Percentiles rank a stretch among this genome's conserved stretches.
Evolutionary conservation across 2,329 filamentous ascomycete species (phyloP).

Genomic region (Monilinia aucupariae): DNA sequence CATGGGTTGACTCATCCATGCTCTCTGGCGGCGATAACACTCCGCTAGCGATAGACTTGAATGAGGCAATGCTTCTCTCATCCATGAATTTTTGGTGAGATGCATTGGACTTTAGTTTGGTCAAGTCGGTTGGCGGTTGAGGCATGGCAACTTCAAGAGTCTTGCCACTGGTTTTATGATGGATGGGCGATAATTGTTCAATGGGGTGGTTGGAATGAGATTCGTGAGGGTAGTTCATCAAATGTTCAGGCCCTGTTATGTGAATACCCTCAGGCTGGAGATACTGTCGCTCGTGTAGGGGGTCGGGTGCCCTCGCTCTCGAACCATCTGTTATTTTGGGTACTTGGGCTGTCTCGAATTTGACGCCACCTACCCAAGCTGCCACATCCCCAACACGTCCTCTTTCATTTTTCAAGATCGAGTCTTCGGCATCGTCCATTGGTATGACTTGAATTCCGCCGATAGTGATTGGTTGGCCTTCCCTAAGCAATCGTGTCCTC

Average conservation of each 20-base stretch:
- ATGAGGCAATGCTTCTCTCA: conserved; percentile 12
- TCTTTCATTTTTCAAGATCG: not conserved
- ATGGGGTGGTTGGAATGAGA: not conserved
- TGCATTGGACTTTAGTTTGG: conserved; percentile 11
- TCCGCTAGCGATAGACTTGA: conserved; percentile 9
- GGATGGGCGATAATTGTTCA: not conserved
- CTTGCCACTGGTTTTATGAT: not conserved
- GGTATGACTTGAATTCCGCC: conserved; percentile 94
- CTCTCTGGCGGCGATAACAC: conserved; percentile 6
- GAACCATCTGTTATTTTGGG: conserved; percentile 3
- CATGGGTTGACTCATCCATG: conserved; percentile 5
- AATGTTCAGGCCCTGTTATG: not conserved
- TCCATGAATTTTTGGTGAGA: not conserved
- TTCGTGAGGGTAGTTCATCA: not conserved
- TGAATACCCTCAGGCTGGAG: not conserved
- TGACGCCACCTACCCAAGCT: conserved; percentile 14
- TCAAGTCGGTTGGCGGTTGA: conserved; percentile 1
- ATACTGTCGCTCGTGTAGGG: not conserved
- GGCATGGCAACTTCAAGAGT: conserved; percentile 2
- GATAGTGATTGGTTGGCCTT: conserved; percentile 81
- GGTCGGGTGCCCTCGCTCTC: conserved; percentile 1
- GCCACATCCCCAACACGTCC: conserved; percentile 1
- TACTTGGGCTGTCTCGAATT: not conserved
- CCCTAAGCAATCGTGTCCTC: conserved; percentile 72
- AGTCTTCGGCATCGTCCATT: conserved; percentile 46